Evolutionary conservation across 2,329 filamentous ascomycete species (phyloP).

Genomic region (Epichloe festucae): DNA sequence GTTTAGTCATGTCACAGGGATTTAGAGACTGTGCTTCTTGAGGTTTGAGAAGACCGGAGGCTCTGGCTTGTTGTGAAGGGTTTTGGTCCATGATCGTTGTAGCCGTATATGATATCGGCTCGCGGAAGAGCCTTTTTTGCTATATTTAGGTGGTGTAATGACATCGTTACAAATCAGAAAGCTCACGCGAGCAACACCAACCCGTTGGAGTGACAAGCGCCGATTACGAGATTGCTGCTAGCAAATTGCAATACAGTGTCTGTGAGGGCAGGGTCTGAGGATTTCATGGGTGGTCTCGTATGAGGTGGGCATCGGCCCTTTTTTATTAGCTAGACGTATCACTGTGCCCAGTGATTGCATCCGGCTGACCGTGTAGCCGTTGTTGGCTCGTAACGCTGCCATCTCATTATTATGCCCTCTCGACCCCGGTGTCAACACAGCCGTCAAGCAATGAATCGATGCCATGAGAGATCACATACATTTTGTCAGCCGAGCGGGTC

Average conservation of each 20-base stretch:
- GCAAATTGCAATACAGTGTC: too few species aligned
- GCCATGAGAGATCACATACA: conserved; percentile 6
- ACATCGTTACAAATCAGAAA: not conserved
- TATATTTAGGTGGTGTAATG: not conserved
- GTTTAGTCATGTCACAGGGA: conserved; percentile 63
- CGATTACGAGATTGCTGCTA: not conserved
- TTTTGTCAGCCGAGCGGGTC: not conserved
- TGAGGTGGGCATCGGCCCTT: not conserved
- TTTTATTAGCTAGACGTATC: not conserved
- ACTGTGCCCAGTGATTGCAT: not conserved
- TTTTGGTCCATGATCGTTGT: not conserved
- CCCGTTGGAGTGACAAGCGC: not conserved
- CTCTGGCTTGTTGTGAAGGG: not conserved
- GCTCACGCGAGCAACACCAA: not conserved
- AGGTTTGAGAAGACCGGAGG: not conserved
- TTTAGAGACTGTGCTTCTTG: conserved; percentile 1
- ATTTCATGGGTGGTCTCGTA: not conserved
- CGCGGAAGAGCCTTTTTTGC: not conserved
- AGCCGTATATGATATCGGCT: not conserved
- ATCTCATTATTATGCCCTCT: conserved; percentile 1
- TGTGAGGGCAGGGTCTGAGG: not conserved
- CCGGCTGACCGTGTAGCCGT: not conserved
- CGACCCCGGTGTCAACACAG: conserved; percentile 5
- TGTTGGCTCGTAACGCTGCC: not conserved
- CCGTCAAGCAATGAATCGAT: conserved; percentile 2